Evolutionary conservation across 495 filamentous ascomycete species (phyloP), one percentile per base, ranked within the genome.

Genomic region (Aspergillus nidulans): DNA sequence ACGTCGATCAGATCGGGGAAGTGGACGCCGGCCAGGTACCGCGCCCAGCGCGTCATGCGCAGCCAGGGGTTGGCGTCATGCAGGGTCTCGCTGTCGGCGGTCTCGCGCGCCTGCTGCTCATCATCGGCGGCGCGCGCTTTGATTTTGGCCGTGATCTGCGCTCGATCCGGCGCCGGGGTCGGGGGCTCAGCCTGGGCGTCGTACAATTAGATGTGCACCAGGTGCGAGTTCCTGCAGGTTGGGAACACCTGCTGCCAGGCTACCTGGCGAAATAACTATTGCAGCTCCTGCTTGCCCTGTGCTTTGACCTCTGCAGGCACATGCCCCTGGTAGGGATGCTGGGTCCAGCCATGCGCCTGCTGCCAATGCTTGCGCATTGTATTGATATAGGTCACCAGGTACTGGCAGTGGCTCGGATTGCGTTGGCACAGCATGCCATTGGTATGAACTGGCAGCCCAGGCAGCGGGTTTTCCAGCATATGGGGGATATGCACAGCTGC

Each of bases 21-120:
- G 10, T 43, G 13, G 9, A 46, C 15, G 1, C 49, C 52, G 1
- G 19, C 23, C 12, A 59, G 25, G 28, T 59, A 59, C 26, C 13
- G 2, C 1, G 52, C 25, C 57, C 52, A 59, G 25, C 43, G 12
- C 8, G 46, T 59, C 9, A 53, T 15, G 13, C 52, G 57, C 10
- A 59, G 51, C 57, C 52, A 55, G 19, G 45, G 44, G 39, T 55
- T 59, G 6, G 52, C 39, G 6, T 59, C 45, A 19, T 34, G n/a
- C n/a, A n/a, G n/a, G n/a, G n/a, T n/a, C 5, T 4, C 28, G n/a
- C 40, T 18, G 3, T 44, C 21, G 36, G n/a, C 52, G 3, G 48
- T 43, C 21, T 69, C 34, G 40, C 41, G 24, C 19, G 15, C 40
- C 40, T 42, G 40, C 18, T 42, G 40, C 7, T 42, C 40, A 5